Percentiles rank a stretch among this genome's conserved stretches.
These are phyloP conservation scores for Trypanosoma lewisi DNA, from an alignment of 208 protist genomes.

Conservation along the genomic window DNA sequence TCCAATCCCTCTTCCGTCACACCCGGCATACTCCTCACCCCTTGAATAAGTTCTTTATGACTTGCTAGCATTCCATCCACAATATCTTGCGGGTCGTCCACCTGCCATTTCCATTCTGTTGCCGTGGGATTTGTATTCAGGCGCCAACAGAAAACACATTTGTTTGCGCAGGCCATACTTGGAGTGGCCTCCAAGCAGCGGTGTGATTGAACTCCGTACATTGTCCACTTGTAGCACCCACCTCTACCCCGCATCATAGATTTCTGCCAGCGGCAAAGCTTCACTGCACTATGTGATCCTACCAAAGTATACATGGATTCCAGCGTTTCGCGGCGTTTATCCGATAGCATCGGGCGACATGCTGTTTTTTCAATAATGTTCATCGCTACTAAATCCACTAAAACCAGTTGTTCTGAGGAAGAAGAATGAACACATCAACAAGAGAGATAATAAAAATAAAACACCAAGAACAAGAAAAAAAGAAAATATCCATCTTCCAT, in stretches of 20 bases:
- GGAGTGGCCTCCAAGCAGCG: conserved; percentile 97
- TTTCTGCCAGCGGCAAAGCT: conserved; percentile 97
- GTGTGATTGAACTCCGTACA: conserved; percentile 95
- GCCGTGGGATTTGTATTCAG: conserved; percentile 94
- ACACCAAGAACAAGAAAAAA: conserved; percentile 3
- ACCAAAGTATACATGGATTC: conserved; percentile 89
- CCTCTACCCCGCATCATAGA: conserved; percentile 95
- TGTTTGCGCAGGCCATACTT: conserved; percentile 95
- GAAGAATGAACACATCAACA: not conserved
- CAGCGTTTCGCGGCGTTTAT: conserved; percentile 57
- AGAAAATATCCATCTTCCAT: not conserved
- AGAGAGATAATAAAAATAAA: not conserved
- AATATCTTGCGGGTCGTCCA: conserved; percentile 88
- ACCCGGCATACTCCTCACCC: conserved; percentile 87
- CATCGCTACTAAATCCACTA: conserved; percentile 6
- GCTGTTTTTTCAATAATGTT: not conserved
- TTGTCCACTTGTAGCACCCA: conserved; percentile 98
- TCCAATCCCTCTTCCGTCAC: conserved; percentile 73
- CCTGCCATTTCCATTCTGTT: conserved; percentile 90
- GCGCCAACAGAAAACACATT: conserved; percentile 95
- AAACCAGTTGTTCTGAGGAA: not conserved
- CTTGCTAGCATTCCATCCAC: conserved; percentile 83
- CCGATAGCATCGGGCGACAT: conserved; percentile 77
- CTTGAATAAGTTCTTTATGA: conserved; percentile 80
- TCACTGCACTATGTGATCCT: conserved; percentile 95